Base-by-base conservation (phyloP, 306 rosid genomes). In the Castanea sativa region DNA sequence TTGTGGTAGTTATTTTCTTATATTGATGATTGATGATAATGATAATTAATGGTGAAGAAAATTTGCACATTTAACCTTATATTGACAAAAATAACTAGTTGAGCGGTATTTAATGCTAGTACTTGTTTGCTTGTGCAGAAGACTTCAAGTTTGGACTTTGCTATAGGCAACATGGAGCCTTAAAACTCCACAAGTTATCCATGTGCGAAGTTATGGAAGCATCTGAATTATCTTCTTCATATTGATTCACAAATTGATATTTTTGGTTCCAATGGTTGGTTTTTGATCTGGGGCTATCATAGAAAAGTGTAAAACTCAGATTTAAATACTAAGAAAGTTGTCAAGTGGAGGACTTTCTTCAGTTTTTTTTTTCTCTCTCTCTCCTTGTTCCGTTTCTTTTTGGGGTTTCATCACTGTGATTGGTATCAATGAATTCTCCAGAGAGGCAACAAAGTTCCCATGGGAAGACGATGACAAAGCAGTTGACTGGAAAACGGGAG, bases 381-480 rank as follows among this genome's bases (percentile, higher is more conserved):
- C 53, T 49, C 53, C 53, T 49, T 49, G 14, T 60, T 60, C 33
- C 23, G 78, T 77, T 64, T 77, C 74, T 82, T 38, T 11, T 21
- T 2, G 67, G 69, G 27, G 43, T 29, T 21, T 41, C 45, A 41
- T 41, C 15, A 32, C 8, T 41, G 33, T 69, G 4, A 9, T 41
- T 43, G 33, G 76, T 41, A 64, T 68, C 52, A 68, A 68, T 78
- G 77, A 78, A 72, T 80, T 79, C 60, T 81, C 74, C 77, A 38
- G 41, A 81, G 60, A 80, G 80, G 85, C 72, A 25, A 73, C 73
- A 7, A 73, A 83, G 78, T 64, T 55, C 74, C 55, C 12, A 32
- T 18, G 52, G 14, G 29, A 69, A 80, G 86, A 87, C 33, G 85
- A 90, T 92, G 97, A 82, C 81, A 81, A 89, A 85, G 84, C 93